Conservation (phyloP, 805 yeast genomes). For the Candida nanaspora region DNA sequence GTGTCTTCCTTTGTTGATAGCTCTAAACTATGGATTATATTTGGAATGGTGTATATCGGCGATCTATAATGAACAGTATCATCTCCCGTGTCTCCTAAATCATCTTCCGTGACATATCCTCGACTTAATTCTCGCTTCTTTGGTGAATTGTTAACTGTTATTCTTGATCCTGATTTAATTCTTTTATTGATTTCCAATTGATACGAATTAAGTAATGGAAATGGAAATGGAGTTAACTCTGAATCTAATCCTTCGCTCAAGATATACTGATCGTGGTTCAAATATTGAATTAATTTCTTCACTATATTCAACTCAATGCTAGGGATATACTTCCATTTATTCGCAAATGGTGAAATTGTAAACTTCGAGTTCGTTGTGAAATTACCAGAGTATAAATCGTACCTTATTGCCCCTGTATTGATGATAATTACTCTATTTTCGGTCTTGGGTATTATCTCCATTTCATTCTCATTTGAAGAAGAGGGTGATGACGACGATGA, state of each 20-base stretch:
- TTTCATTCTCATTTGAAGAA: too few species aligned
- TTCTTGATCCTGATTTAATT: constrained; percentile 5
- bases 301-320: constrained; percentile 57
- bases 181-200: constrained; percentile 15
- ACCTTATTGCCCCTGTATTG: constrained; percentile 85
- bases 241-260: constrained; percentile 3
- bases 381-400: constrained; percentile 78
- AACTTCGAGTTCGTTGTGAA: constrained; percentile 75
- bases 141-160: background rate
- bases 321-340: constrained; percentile 64
- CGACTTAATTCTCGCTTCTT: constrained; percentile 25
- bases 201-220: constrained; percentile 16
- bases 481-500: too few species aligned
- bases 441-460: too few species aligned
- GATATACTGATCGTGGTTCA: constrained; percentile 49
- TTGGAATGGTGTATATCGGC: constrained; percentile 59
- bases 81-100: constrained; percentile 81
- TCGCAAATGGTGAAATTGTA: constrained; percentile 79
- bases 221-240: too few species aligned
- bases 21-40: constrained; percentile 58
- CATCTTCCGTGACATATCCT: constrained; percentile 83
- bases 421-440: constrained; percentile 54
- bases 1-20: constrained; percentile 18
- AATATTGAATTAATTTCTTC: constrained; percentile 37
- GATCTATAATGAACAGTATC: constrained; percentile 66